Base-by-base conservation (phyloP, 2,329 filamentous ascomycete species). In the Tolypocladium tundrense region DNA sequence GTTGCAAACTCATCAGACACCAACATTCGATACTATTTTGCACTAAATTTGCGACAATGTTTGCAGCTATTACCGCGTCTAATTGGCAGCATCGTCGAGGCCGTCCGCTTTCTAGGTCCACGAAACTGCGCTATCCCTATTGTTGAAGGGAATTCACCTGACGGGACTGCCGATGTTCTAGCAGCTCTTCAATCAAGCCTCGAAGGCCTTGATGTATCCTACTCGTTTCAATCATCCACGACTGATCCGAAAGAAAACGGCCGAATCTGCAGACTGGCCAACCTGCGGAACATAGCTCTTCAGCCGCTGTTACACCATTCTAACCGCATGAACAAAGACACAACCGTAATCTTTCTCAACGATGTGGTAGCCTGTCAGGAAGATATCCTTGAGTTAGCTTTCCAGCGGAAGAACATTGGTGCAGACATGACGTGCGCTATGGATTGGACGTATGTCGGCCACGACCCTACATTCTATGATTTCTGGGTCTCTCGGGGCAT, bases 391-490 rank as follows among this genome's bases (percentile, higher is more conserved):
- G 83, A 85, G 66, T 70, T 85, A 1, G 63, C 78, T 1, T 72
- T 79, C 61, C 81, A 85, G 66, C 75, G 72, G 27, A 62, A 58
- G 8, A 62, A 61, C 4, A 78, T 79, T 45, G 68, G 65, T 2
- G 82, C 81, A 9, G 77, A 81, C 65, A 83, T 83, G 77, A 78
- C 76, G 0, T 86, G 82, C 62, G 80, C 73, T 6, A 79, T 86
- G 75, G 82, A 86, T 65, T 86, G 82, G 81, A 77, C 73, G 0
- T 77, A 76, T 52, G 67, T 71, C 4, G 75, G 72, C 0, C 57
- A 57, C 0, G 68, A 77, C 2, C 77, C 77, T 0, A 78, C 74
- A 0, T 85, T 85, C 62, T 83, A 84, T 64, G 81, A 85, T 59
- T 73, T 82, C 2, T 84, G 80, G 81, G 70, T 83, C 24, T 75